Evolutionary conservation across 768 basidiomycete genomes (phyloP), one percentile per base, ranked within the genome.

Genomic region (Amanita rubescens): DNA sequence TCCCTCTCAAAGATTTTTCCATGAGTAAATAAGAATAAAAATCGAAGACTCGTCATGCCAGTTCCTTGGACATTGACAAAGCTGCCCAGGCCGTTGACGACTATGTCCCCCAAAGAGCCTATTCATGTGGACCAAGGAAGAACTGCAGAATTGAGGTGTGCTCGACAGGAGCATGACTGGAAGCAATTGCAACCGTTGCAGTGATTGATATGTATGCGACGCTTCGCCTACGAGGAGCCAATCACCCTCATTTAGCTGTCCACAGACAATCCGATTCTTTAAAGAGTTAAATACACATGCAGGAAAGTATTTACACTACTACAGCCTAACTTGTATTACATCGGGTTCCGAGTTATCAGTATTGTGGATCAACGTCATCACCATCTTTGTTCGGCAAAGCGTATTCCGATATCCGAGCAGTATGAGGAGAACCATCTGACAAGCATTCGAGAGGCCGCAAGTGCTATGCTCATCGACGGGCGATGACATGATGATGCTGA

Each of bases 21-120:
- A 74, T 24, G 64, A 68, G n/a, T 68, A 67, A 24, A 64, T 68
- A 55, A 73, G 69, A 41, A 71, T 72, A 55, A 72, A 73, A 67
- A 72, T 68, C 35, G 45, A 55, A 10, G 39, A 38, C 30, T 54
- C 53, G 24, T 30, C 34, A 44, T 39, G 10, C 47, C 59, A 19
- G 57, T 53, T 1, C 72, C 73, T 52, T 71, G 71, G 53, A 63
- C 62, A 14, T n/a, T n/a, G n/a, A n/a, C n/a, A n/a, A n/a, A n/a
- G n/a, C n/a, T n/a, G n/a, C n/a, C n/a, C n/a, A n/a, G n/a, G n/a
- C n/a, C n/a, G n/a, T n/a, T n/a, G n/a, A n/a, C n/a, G n/a, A n/a
- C n/a, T n/a, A n/a, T n/a, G n/a, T n/a, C n/a, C n/a, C n/a, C n/a
- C n/a, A n/a, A n/a, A n/a, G n/a, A n/a, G n/a, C n/a, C n/a, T n/a